Percentiles rank a stretch among this genome's conserved stretches.
Conservation (phyloP, 106 monocot species). For the Allium sativum region DNA sequence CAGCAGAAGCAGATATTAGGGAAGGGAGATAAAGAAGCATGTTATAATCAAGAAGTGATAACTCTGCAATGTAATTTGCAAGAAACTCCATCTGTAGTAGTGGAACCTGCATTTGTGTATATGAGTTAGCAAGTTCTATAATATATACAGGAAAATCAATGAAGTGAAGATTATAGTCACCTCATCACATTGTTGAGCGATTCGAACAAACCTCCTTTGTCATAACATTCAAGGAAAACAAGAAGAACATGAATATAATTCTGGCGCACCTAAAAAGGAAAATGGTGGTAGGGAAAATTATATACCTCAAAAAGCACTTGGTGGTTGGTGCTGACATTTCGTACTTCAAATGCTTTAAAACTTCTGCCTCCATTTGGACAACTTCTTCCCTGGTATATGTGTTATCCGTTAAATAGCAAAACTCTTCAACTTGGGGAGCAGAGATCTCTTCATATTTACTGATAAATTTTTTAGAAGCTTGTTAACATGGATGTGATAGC, state of each 20-base stretch:
- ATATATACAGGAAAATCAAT: neutral
- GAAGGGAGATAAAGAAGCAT: constrained; percentile 57
- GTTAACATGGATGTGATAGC: neutral
- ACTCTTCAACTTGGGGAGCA: constrained; percentile 82
- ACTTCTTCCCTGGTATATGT: constrained; percentile 78
- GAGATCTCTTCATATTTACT: constrained; percentile 87
- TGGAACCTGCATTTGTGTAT: constrained; percentile 16
- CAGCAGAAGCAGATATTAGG: constrained; percentile 56
- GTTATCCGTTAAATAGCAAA: constrained; percentile 76
- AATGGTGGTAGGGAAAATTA: no score
- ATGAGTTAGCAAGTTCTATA: no score
- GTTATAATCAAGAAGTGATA: constrained; percentile 70
- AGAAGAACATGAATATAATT: no score
- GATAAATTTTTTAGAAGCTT: constrained; percentile 5
- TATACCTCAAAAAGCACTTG: constrained; percentile 78
- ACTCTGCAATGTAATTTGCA: constrained; percentile 67
- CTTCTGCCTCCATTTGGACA: constrained; percentile 74
- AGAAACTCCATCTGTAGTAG: constrained; percentile 61
- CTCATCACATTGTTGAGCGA: constrained; percentile 48
- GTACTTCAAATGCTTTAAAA: constrained; percentile 69
- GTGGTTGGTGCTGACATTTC: constrained; percentile 79
- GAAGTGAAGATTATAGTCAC: constrained; percentile 7
- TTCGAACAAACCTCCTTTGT: constrained; percentile 60
- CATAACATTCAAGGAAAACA: no score
- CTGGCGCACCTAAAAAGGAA: no score